These are phyloP conservation scores for Aaosphaeria pasadenensis DNA, from an alignment of 2,329 filamentous ascomycete genomes.

Conservation along the genomic window DNA sequence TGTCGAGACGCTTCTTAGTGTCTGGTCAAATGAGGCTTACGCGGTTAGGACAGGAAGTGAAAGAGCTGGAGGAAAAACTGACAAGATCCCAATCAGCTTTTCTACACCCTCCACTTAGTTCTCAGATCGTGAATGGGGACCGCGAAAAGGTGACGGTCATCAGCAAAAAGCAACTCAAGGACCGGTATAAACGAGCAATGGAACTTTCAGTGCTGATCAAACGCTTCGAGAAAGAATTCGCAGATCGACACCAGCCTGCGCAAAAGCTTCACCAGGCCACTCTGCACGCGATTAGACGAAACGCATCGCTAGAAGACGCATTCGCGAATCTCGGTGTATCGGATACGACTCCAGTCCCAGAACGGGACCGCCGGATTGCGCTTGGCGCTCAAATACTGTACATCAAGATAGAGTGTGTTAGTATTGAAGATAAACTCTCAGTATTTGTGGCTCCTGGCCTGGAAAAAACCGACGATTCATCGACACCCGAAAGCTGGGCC, in stretches of 20 bases:
- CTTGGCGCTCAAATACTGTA: slow-evolving; percentile 23
- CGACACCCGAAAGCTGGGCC: slow-evolving; percentile 6
- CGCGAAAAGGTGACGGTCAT: neutral
- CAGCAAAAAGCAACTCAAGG: neutral
- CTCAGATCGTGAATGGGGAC: neutral
- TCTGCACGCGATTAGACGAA: slow-evolving; percentile 12
- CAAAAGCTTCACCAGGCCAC: slow-evolving; percentile 41
- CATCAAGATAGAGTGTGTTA: slow-evolving; percentile 24
- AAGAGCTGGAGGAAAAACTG: slow-evolving; percentile 9
- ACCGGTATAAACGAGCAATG: slow-evolving; percentile 10
- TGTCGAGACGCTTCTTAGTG: slow-evolving; percentile 36
- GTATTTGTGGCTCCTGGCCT: slow-evolving; percentile 11
- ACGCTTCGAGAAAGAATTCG: slow-evolving; percentile 14
- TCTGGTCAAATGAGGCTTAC: slow-evolving; percentile 24
- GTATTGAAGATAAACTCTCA: slow-evolving; percentile 29
- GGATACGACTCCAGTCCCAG: slow-evolving; percentile 10
- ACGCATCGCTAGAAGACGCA: slow-evolving; percentile 11
- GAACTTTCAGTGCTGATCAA: slow-evolving; percentile 16
- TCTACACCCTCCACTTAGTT: neutral
- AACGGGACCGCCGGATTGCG: slow-evolving; percentile 29
- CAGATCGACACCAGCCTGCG: slow-evolving; percentile 34
- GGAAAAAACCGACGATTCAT: neutral
- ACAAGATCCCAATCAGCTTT: slow-evolving; percentile 9
- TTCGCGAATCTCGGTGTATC: slow-evolving; percentile 16
- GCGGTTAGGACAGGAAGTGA: slow-evolving; percentile 11